phyloP scores from a whole-genome alignment of 768 basidiomycete genomes.

The Myochromella boudieri region DNA sequence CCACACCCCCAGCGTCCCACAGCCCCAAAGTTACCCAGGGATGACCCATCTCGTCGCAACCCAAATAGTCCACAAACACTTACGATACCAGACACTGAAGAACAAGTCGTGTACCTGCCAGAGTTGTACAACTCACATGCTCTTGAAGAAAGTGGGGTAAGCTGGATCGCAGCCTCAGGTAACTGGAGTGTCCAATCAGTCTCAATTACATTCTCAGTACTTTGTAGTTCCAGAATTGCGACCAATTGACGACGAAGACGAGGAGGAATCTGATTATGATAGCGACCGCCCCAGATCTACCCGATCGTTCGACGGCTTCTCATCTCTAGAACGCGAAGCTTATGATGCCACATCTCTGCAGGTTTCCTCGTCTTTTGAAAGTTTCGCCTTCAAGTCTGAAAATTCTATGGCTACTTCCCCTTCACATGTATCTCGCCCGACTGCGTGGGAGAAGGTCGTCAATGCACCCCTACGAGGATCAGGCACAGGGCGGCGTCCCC shows the following conservation, averaged over 20 bases:
- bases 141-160: constrained; percentile 62
- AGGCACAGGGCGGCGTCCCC: constrained; percentile 69
- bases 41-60: constrained; percentile 64
- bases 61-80: constrained; percentile 74
- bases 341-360: constrained; percentile 55
- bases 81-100: constrained; percentile 77
- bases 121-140: constrained; percentile 51
- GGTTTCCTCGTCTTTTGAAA: constrained; percentile 58
- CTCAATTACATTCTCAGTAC: constrained; percentile 10
- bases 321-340: constrained; percentile 34
- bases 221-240: constrained; percentile 48
- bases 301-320: constrained; percentile 48
- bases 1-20: no score
- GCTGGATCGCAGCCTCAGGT: constrained; percentile 80
- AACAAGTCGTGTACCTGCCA: constrained; percentile 63
- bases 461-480: constrained; percentile 67
- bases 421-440: constrained; percentile 42
- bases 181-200: constrained; percentile 24
- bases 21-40: no score
- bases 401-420: constrained; percentile 51
- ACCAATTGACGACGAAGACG: constrained; percentile 60
- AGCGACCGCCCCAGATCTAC: constrained; percentile 55
- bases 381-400: constrained; percentile 63
- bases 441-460: constrained; percentile 75
- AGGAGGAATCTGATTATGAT: constrained; percentile 37